Evolutionary conservation across 805 yeast genomes (phyloP), one percentile per base, ranked within the genome.

Genomic region (Clavispora carvajalis): DNA sequence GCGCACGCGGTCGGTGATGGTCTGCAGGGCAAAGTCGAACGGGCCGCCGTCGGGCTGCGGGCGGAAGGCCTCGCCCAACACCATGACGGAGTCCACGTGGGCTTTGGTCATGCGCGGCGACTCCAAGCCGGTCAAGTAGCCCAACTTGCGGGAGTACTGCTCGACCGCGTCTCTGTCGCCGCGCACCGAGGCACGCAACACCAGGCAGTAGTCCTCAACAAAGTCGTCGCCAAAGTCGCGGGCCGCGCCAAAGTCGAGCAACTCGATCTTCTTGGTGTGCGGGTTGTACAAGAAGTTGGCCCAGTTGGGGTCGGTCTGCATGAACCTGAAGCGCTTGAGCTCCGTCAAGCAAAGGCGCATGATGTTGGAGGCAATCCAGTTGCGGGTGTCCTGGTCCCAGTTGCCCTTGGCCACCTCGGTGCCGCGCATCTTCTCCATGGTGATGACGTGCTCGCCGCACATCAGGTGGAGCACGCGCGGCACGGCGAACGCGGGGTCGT

Each of bases 231-330:
- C 69, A 60, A 79, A 93, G 23, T 79, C 85, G 48, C 98, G 74
- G 5, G 96, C 83, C 1, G 99, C 98, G 36, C 99, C 99, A 63
- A 93, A 93, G 65, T 93, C 99, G 39, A 93, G 68, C 41, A 93
- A 69, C 61, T 91, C 97, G 42, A 93, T 79, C 59, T 83, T 80
- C 19, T 76, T 63, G 2, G 89, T 79, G n/a, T 67, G 51, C 24
- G 70, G 70, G 56, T 93, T 89, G 67, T 85, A 89, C 44, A 93
- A 65, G 65, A 93, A 93, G 61, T 93, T 93, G 34, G 99, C 97
- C 99, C 99, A 93, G 62, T 93, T 93, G 38, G 99, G 99, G 65
- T 93, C 99, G 1, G 98, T 91, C 65, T 93, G 99, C 99, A 93
- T 93, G 65, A 83, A 91, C 54, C 76, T 77, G 67, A 84, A 90